Base-by-base conservation (phyloP, 805 yeast species). In the Cyberlindnera galapagoensis region DNA sequence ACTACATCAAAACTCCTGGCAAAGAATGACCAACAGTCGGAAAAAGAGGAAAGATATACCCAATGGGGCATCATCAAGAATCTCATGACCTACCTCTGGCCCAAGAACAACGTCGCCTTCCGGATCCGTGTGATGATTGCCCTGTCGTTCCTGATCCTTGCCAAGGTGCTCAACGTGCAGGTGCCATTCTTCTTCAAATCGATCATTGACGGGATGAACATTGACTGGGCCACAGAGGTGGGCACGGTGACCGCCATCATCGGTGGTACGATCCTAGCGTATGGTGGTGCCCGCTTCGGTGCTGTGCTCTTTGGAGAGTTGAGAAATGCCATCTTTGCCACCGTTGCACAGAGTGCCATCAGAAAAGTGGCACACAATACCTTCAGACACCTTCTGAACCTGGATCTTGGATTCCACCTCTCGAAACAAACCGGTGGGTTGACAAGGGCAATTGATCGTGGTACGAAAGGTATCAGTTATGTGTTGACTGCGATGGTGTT, bases 401-500 rank as follows among this genome's bases (percentile, higher is more conserved):
- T 92, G 56, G 98, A 92, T 59, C 62, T 88, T 34, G 81, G 85
- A 14, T 92, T 90, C 71, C 98, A 92, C 56, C 60, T 92, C 24
- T 70, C 90, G 9, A 69, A 88, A 45, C 97, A 92, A 56, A 92
- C 98, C 0, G 98, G 98, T 44, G 97, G 96, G 0, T 60, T 92
- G 21, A 90, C 97, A 0, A 67, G 98, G 40, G 97, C 97, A 2
- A 92, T 92, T 49, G 98, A 92, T 51, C 68, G 98, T 43, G 98
- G 98, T 56, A 90, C 97, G 1, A 90, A 92, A 49, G 98, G 98
- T 63, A 90, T 92, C 33, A 80, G 94, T 9, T 88, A 83, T 47
- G 97, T 92, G 5, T 63, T 92, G 28, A 76, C 84, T 22, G 95
- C 97, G 3, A 84, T 90, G 95, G 95, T 92, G n/a, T 90, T 92